These are phyloP conservation scores for Bimuria novae-zelandiae DNA, from an alignment of 2,329 filamentous ascomycete species.

Conservation along the genomic window DNA sequence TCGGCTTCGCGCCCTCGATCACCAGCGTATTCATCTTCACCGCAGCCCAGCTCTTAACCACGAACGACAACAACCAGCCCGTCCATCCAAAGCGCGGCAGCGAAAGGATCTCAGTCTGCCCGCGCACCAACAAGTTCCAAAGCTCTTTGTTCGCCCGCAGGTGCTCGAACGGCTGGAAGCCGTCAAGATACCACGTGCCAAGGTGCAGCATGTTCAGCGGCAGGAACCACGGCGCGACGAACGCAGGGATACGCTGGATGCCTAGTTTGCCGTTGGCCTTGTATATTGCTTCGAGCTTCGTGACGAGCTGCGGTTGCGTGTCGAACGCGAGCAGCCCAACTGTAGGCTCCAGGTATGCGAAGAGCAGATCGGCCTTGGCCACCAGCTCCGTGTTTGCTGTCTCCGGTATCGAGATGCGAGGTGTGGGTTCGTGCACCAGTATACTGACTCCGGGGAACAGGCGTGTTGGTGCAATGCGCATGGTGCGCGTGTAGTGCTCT, in stretches of 20 bases:
- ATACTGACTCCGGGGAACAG: neutral
- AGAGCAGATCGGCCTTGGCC: neutral
- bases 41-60: constrained; percentile 17
- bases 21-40: neutral
- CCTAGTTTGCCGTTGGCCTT: constrained; percentile 9
- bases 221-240: neutral
- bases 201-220: constrained; percentile 18
- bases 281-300: constrained; percentile 15
- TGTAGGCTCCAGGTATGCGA: neutral
- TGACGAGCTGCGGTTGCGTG: constrained; percentile 9
- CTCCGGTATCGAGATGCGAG: neutral
- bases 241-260: constrained; percentile 10
- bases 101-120: constrained; percentile 21
- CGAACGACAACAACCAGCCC: constrained; percentile 22
- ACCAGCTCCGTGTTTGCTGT: neutral
- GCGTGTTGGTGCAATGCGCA: neutral
- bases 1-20: neutral
- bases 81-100: constrained; percentile 24
- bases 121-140: constrained; percentile 20
- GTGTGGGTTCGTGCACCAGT: neutral
- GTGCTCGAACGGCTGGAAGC: constrained; percentile 13
- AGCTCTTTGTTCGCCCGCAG: constrained; percentile 16
- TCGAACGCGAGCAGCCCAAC: constrained; percentile 16
- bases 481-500: constrained; percentile 15
- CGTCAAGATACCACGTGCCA: constrained; percentile 19